Evolutionary conservation across 106 monocot genomes (phyloP).

Genomic region (Acorus calamus): DNA sequence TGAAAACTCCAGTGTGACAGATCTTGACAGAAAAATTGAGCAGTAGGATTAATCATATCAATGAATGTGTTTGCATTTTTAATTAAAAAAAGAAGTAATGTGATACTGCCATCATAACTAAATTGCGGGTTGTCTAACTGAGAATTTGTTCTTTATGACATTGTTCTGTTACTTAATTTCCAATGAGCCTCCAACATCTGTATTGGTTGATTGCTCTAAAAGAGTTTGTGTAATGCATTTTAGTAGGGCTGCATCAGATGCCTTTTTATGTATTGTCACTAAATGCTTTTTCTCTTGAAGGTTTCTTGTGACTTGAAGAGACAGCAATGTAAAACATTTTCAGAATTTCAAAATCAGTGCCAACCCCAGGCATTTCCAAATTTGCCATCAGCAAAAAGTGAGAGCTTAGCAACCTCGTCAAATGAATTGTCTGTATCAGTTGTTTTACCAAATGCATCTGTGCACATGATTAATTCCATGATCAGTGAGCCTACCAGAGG

Average conservation of each 20-base stretch:
- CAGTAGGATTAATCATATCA: too few relatives aligned
- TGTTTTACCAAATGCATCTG: slow-evolving; percentile 17
- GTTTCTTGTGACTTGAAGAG: slow-evolving; percentile 14
- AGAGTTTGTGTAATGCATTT: not conserved
- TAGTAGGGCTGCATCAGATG: not conserved
- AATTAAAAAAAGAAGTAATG: too few relatives aligned
- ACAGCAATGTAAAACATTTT: slow-evolving; percentile 20
- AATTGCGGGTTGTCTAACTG: too few relatives aligned
- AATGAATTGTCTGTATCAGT: slow-evolving; percentile 13
- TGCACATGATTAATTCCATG: slow-evolving; percentile 7
- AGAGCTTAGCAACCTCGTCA: slow-evolving; percentile 19
- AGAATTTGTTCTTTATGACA: too few relatives aligned
- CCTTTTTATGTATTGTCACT: not conserved
- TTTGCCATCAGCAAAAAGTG: slow-evolving; percentile 17
- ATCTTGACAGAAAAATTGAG: too few relatives aligned
- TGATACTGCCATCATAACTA: too few relatives aligned
- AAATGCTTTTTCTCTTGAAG: slow-evolving; percentile 19
- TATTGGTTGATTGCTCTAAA: not conserved
- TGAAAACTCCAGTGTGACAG: too few relatives aligned
- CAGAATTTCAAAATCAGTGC: slow-evolving; percentile 21
- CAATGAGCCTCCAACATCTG: too few relatives aligned
- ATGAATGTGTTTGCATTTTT: too few relatives aligned
- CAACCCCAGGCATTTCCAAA: slow-evolving; percentile 9
- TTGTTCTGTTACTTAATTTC: too few relatives aligned
- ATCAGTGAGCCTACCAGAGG: slow-evolving; percentile 11